A percentile compares a stretch with the other conserved stretches of the same genome.
phyloP scores from a whole-genome alignment of 805 yeast species.

The Kuraishia floccosa region DNA sequence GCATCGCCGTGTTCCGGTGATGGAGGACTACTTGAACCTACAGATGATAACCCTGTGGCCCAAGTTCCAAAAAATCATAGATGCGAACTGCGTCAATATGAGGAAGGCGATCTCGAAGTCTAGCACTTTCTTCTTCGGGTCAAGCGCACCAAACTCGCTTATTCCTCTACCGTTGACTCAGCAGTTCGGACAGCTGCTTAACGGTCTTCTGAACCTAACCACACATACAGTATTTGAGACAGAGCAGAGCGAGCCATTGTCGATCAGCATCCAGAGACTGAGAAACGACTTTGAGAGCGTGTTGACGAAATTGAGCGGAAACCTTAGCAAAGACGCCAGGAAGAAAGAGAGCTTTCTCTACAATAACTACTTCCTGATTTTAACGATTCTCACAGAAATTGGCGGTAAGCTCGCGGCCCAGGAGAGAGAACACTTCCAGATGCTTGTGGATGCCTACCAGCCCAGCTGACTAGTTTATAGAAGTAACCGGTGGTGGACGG shows the following conservation, averaged over 20 bases:
- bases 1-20: constrained; percentile 56
- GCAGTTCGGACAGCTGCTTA: constrained; percentile 61
- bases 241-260: constrained; percentile 55
- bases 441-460: constrained; percentile 30
- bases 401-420: constrained; percentile 28
- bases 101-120: constrained; percentile 34
- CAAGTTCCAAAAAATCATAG: constrained; percentile 64
- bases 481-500: too few relatives aligned
- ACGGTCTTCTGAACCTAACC: constrained; percentile 55
- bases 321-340: constrained; percentile 21
- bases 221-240: constrained; percentile 17
- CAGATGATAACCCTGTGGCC: constrained; percentile 78
- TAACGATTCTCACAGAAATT: constrained; percentile 36
- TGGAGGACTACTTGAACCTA: constrained; percentile 59
- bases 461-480: too few relatives aligned
- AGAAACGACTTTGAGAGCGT: constrained; percentile 73
- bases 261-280: constrained; percentile 54
- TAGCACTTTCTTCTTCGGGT: constrained; percentile 21
- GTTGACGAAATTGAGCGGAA: constrained; percentile 56
- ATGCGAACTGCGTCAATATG: constrained; percentile 64
- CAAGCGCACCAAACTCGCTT: constrained; percentile 15
- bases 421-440: constrained; percentile 30
- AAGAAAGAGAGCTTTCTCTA: constrained; percentile 60
- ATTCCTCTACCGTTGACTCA: constrained; percentile 63
- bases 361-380: constrained; percentile 56